Conservation (phyloP, 2,329 filamentous ascomycete genomes). For the Phialocephala subalpina region DNA sequence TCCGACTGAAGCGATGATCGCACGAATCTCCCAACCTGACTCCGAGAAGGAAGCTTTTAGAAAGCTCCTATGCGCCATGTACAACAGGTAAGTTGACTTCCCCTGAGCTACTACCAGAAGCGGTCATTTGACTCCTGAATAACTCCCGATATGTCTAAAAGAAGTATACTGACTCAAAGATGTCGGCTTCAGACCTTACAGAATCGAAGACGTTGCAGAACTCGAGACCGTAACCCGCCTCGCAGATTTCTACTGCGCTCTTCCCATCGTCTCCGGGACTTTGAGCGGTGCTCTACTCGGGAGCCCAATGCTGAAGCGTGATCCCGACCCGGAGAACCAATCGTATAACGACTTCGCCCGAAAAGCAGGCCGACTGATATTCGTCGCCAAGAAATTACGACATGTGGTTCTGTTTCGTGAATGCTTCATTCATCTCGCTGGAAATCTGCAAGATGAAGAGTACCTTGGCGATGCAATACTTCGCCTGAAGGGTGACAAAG, state of each 20-base stretch:
- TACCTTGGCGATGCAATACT: neutral
- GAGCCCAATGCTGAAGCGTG: neutral
- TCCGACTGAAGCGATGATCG: constrained; percentile 1
- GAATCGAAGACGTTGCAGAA: constrained; percentile 1
- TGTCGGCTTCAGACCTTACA: too few species aligned
- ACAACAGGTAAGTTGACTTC: too few species aligned
- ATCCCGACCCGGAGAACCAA: neutral
- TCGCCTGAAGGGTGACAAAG: neutral
- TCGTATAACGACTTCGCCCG: neutral
- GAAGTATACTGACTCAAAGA: too few species aligned
- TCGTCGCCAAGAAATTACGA: constrained; percentile 10
- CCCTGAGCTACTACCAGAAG: too few species aligned
- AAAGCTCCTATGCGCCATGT: constrained; percentile 28
- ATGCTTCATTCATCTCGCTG: constrained; percentile 9
- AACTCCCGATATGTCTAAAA: too few species aligned
- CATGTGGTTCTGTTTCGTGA: constrained; percentile 19
- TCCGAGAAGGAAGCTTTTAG: constrained; percentile 20
- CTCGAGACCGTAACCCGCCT: constrained; percentile 19
- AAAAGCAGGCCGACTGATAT: neutral
- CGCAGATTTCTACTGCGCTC: constrained; percentile 27
- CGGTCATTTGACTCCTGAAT: too few species aligned
- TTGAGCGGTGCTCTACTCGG: neutral
- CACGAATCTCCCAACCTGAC: neutral
- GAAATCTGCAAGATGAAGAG: neutral
- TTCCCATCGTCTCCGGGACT: constrained; percentile 19